Evolutionary conservation across 805 yeast species (phyloP), one percentile per base, ranked within the genome.

Genomic region (Candida peoriensis): DNA sequence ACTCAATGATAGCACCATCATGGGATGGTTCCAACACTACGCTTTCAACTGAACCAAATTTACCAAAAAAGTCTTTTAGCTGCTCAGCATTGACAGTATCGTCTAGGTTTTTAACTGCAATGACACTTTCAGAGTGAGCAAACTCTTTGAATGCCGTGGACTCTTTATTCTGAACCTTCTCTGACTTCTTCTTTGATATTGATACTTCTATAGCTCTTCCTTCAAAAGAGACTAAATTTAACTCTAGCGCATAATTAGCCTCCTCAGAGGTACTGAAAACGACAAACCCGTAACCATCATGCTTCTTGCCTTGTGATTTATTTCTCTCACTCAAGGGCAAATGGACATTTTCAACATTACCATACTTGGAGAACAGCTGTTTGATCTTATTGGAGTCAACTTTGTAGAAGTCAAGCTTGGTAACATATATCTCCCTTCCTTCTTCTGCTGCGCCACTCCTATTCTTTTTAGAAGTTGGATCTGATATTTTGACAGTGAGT

Each of bases 241-340:
- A 41, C 8, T 53, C 49, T 10, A 78, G 42, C 0, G 86, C 77
- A 4, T 52, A 50, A 0, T 57, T 48, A 0, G 87, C 83, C 3
- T 65, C 68, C 1, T 62, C 66, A 8, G 55, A 50, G 0, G 57
- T 55, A 3, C 48, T 38, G 45, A 75, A 82, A 0, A 73, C 61
- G 0, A 84, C 58, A 49, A 84, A 82, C 0, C 81, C 95, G 53
- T 69, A 78, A 0, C 90, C 89, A 30, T 74, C 76, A 48, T 78
- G 60, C 21, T 57, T 60, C 23, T 52, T 53, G 3, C 43, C 42
- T 22, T 34, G 39, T 4, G 37, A 32, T 25, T 37, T 44, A 7
- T 54, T 52, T 20, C 48, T 53, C 2, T 34, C 32, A 20, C 54
- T 53, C 30, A 68, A 38, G 3, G 84, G 85, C 3, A 81, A 41